Evolutionary conservation across 1,284 basidiomycete genomes (phyloP), one percentile per base, ranked within the genome.

Genomic region (Pseudozyma thailandica): DNA sequence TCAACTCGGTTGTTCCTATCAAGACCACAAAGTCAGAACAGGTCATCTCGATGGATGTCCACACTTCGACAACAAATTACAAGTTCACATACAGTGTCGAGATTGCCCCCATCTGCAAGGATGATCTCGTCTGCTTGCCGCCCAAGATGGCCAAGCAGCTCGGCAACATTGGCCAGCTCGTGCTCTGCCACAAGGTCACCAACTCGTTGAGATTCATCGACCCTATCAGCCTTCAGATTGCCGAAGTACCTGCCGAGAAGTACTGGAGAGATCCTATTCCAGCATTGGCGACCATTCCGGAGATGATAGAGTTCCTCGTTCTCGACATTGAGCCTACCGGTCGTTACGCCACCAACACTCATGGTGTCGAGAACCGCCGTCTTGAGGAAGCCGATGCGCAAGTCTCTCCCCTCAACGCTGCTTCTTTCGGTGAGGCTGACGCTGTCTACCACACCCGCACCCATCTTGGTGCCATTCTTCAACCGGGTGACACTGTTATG

Each of bases 1-100:
- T 98, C 62, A 85, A 87, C 16, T 88, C 91, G 28, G 92, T 97
- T 8, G 93, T 94, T 0, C 95, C 96, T 2, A 88, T 92, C 41
- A 87, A 90, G 78, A 89, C 90, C 56, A 98, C 96, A 85, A 86
- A 91, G 16, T 96, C 93, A 2, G 94, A 97, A 83, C 94, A 95
- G 83, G 87, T 98, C 18, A 88, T 98, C 50, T 95, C 93, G 16
- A 87, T 90, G 42, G 95, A 98, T 82, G 94, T 92, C 1, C 95
- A 98, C 84, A 89, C 90, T 38, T 89, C 89, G 71, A 96, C 93
- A 1, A 91, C 94, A 38, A 98, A 93, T 85, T 97, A 93, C 88
- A 98, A 97, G 85, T 95, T 93, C 84, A 94, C 94, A 4, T 98
- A 94, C 86, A 96, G 93, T 18, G 92, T 98, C 75, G 95, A 98